phyloP scores from a whole-genome alignment of 768 basidiomycete species.

The Pleurotus salmoneostramineus region DNA sequence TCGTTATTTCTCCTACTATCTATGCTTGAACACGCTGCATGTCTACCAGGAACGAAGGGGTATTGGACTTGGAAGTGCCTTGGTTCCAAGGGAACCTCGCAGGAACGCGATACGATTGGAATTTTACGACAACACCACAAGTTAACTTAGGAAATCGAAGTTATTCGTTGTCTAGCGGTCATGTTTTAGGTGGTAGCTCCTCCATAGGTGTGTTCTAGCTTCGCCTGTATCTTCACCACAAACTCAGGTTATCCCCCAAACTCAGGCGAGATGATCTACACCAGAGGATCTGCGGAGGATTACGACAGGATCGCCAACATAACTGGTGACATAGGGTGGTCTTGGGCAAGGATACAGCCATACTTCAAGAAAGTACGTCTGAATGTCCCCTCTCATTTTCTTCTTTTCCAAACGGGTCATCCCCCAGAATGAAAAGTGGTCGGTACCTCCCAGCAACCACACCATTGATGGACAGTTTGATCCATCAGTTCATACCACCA shows the following conservation, averaged over 20 bases:
- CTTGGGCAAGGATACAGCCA: conserved; percentile 19
- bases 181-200: conserved; percentile 16
- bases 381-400: neutral
- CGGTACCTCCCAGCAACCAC: conserved; percentile 17
- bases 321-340: conserved; percentile 24
- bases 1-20: neutral
- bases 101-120: conserved; percentile 12
- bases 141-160: conserved; percentile 10
- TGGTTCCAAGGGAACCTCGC: neutral
- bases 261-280: conserved; percentile 21
- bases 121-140: conserved; percentile 18
- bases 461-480: conserved; percentile 20
- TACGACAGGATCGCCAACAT: conserved; percentile 18
- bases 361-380: conserved; percentile 19
- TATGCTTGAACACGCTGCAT: neutral
- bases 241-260: neutral
- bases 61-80: conserved; percentile 3
- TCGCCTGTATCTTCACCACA: neutral
- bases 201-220: conserved; percentile 17
- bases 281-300: conserved; percentile 21
- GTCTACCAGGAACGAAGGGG: conserved; percentile 2
- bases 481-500: conserved; percentile 21
- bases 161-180: conserved; percentile 14
- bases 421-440: conserved; percentile 8
- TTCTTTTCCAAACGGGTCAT: no score